A percentile compares a stretch with the other conserved stretches of the same genome.
phyloP scores from a whole-genome alignment of 2,329 filamentous ascomycete species.

The Venturia pyrina region DNA sequence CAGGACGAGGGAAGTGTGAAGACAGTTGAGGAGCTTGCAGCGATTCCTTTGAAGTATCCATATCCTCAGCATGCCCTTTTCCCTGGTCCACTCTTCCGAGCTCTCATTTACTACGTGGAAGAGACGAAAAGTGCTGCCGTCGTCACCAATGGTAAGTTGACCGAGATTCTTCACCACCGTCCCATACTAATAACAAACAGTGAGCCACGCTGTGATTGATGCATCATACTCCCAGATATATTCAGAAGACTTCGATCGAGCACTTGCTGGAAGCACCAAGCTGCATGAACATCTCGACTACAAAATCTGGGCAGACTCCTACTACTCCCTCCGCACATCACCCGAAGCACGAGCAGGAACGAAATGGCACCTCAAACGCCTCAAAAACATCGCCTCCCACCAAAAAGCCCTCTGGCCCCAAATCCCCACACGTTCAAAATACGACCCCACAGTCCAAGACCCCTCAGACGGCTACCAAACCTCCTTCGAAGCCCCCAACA shows the following conservation, averaged over 20 bases:
- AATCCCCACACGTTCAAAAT: not conserved
- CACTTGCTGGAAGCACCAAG: constrained; percentile 2
- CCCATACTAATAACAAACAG: not conserved
- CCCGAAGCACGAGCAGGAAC: constrained; percentile 6
- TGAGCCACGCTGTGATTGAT: constrained; percentile 3
- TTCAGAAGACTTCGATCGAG: constrained; percentile 4
- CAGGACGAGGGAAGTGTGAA: not conserved
- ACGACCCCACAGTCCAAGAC: not conserved
- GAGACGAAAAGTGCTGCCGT: not conserved
- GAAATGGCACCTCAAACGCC: constrained; percentile 3
- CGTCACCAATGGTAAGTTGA: not conserved
- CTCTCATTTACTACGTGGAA: constrained; percentile 1
- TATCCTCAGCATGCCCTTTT: not conserved
- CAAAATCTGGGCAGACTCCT: constrained; percentile 6
- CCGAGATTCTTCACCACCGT: not conserved
- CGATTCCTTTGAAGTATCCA: not conserved
- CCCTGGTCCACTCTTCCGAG: constrained; percentile 4
- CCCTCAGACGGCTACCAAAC: not conserved
- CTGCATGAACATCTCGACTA: constrained; percentile 4
- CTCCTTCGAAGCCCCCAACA: not conserved
- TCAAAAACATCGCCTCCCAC: not conserved
- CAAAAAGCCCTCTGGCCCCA: not conserved
- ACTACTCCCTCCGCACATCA: constrained; percentile 5
- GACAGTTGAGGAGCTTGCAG: not conserved
- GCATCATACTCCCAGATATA: constrained; percentile 6